Base-by-base conservation (phyloP, 2,329 filamentous ascomycete species). In the Alternaria metachromatica region DNA sequence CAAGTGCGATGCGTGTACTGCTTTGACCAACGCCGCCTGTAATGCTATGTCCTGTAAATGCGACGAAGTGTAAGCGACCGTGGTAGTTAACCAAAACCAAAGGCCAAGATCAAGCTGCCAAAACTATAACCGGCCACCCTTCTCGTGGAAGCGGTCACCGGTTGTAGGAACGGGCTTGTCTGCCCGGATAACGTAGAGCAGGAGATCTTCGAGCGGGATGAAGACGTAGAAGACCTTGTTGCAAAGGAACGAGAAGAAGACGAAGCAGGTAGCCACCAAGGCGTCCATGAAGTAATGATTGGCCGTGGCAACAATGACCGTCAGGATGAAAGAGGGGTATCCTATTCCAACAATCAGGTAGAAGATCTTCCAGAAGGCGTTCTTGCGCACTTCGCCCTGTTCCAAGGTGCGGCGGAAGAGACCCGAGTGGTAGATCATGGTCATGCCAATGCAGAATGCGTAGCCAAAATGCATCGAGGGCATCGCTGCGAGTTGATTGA, bases 261-360 rank as follows among this genome's bases (percentile, higher is more conserved):
- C 84, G 20, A 84, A 85, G 61, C 82, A 77, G 2, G 82, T 82
- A 12, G 85, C 85, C 6, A 85, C 81, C 15, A 83, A 71, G 0
- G 86, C 86, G 70, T 87, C 86, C 61, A 87, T 79, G 78, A 83
- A 87, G 75, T 87, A 90, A 72, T 87, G 88, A 70, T 90, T 90
- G 33, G 87, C 88, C 0, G 87, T 89, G 15, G 87, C 85, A 26
- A 90, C 84, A 63, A 90, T 89, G 28, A 85, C 85, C 0, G 84
- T 80, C 53, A 89, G 72, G 55, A 88, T 86, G 71, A 86, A 83
- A 6, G 76, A 68, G 2, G 87, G 87, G 70, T 88, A 88, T 50
- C 81, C 77, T 18, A 88, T 62, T 28, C 86, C 86, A 15, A 86
- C 53, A 1, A 74, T n/a, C 3, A 83, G 66, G 63, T 84, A 85